Conservation (phyloP, 208 protist species). For the Trypanosoma brucei region DNA sequence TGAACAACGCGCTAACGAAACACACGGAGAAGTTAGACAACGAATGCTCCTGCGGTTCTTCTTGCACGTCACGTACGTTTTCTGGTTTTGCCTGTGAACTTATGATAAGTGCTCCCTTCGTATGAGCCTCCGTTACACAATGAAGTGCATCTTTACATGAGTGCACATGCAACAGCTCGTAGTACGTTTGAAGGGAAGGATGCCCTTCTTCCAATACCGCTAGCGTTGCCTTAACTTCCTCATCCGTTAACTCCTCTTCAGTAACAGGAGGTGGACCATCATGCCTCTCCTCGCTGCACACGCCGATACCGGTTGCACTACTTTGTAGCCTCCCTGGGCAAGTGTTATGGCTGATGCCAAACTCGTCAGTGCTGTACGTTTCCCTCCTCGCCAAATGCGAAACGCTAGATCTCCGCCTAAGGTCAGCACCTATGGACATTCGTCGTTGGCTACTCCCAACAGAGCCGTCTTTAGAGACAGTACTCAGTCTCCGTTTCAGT, state of each 20-base stretch:
- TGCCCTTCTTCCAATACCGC: not conserved
- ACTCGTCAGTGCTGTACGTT: not conserved
- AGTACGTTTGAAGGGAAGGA: not conserved
- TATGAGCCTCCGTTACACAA: not conserved
- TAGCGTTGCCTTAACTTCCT: constrained; percentile 1
- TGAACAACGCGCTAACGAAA: not conserved
- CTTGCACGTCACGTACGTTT: not conserved
- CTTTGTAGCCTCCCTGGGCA: too few species aligned
- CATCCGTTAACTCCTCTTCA: constrained; percentile 2
- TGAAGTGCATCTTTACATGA: not conserved
- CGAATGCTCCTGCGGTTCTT: not conserved
- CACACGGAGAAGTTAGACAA: not conserved
- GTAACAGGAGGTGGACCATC: not conserved
- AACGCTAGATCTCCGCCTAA: not conserved
- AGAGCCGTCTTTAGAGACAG: not conserved
- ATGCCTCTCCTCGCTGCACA: not conserved
- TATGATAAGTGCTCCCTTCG: not conserved
- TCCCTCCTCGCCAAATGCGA: not conserved
- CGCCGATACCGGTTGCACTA: not conserved
- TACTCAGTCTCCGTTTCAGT: not conserved
- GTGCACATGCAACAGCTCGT: constrained; percentile 6
- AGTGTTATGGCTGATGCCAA: not conserved
- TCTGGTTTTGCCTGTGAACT: not conserved
- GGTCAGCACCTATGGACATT: not conserved
- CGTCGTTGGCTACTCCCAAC: not conserved